Conservation (phyloP, 352 stramenopile genomes). For the Globisporangium irregulare region DNA sequence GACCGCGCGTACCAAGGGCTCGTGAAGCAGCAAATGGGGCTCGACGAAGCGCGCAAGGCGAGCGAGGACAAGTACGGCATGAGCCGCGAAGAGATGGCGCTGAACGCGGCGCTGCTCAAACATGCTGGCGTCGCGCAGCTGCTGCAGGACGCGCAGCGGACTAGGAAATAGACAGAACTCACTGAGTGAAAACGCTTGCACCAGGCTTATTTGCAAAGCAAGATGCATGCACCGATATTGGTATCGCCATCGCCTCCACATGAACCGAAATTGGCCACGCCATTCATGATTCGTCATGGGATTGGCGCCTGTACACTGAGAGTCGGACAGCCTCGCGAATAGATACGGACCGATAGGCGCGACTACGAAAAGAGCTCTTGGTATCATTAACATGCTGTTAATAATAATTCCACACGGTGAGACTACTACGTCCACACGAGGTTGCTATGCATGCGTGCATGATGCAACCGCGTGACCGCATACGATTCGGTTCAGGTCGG, state of each 20-base stretch:
- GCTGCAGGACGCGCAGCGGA: slow-evolving; percentile 6
- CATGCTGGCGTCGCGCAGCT: slow-evolving; percentile 27
- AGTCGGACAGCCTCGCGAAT: background rate
- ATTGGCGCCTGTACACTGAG: background rate
- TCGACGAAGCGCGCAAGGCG: slow-evolving; percentile 32
- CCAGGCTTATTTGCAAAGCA: background rate
- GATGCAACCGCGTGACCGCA: too few species aligned
- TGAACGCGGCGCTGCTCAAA: slow-evolving; percentile 48
- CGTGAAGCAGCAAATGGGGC: slow-evolving; percentile 47
- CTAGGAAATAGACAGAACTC: slow-evolving; percentile 1
- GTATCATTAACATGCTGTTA: background rate
- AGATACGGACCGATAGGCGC: background rate
- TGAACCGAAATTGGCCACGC: background rate
- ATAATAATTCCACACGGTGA: too few species aligned
- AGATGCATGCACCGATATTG: background rate
- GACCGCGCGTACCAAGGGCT: slow-evolving; percentile 41
- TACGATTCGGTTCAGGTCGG: background rate
- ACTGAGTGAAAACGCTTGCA: background rate
- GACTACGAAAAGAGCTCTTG: background rate
- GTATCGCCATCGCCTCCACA: background rate
- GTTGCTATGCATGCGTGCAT: too few species aligned
- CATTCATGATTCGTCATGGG: background rate
- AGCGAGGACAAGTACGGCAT: slow-evolving; percentile 70
- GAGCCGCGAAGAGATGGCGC: slow-evolving; percentile 50
- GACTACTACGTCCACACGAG: too few species aligned